phyloP scores from a whole-genome alignment of 768 basidiomycete genomes.

The Leccinellum rugosiceps region DNA sequence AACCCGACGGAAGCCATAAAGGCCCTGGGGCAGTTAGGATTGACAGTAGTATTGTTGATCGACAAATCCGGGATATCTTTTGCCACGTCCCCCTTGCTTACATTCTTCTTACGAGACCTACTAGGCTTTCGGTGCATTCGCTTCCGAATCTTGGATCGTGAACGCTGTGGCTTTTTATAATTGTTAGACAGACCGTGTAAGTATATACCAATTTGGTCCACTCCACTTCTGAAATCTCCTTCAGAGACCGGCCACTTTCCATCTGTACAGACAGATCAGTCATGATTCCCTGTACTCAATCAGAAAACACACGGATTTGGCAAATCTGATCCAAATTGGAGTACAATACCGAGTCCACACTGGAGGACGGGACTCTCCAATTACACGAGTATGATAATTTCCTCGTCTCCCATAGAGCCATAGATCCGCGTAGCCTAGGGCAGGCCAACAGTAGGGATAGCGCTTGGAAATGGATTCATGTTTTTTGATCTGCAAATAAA shows the following conservation, averaged over 20 bases:
- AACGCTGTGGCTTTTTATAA: not conserved
- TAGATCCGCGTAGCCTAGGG: constrained; percentile 13
- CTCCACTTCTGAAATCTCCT: not conserved
- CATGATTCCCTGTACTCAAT: not conserved
- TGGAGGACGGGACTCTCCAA: not conserved
- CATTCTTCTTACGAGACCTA: not conserved
- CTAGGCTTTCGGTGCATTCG: not conserved
- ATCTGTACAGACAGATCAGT: constrained; percentile 7
- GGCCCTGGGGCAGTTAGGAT: not conserved
- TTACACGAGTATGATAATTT: not conserved
- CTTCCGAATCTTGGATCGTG: not conserved
- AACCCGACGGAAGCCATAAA: not conserved
- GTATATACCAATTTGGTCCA: not conserved
- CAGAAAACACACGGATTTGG: constrained; percentile 3
- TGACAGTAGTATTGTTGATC: not conserved
- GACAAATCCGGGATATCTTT: not conserved
- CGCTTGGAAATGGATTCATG: constrained; percentile 8
- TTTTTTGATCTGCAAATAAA: constrained; percentile 5
- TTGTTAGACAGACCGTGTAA: not conserved
- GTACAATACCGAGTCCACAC: not conserved
- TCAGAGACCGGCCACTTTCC: constrained; percentile 7
- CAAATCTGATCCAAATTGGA: constrained; percentile 14
- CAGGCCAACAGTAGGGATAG: constrained; percentile 15
- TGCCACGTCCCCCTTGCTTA: not conserved
- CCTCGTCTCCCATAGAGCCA: constrained; percentile 4